Conservation (phyloP, 139 green algal genomes). For the Deuterostichococcus epilithicus region DNA sequence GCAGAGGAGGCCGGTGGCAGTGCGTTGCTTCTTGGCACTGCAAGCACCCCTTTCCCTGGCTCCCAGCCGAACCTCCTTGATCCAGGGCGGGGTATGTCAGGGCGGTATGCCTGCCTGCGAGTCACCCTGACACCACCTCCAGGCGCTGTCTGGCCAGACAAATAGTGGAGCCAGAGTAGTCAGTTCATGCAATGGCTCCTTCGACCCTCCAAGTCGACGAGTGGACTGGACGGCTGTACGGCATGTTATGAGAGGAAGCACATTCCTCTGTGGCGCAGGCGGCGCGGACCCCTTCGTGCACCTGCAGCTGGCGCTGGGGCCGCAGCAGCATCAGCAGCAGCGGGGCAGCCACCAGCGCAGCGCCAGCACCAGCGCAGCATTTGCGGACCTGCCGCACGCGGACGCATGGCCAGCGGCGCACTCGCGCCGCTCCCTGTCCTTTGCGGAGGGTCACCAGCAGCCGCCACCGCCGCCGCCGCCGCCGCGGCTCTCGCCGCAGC, state of each 20-base stretch:
- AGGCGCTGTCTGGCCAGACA: too few species aligned
- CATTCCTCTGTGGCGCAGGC: not conserved
- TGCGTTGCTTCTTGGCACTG: not conserved
- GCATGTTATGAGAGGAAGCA: too few species aligned
- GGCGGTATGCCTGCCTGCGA: too few species aligned
- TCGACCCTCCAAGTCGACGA: too few species aligned
- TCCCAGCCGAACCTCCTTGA: too few species aligned
- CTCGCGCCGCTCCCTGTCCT: not conserved
- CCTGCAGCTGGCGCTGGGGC: not conserved
- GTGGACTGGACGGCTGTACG: too few species aligned
- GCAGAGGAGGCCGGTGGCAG: not conserved
- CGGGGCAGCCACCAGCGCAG: not conserved
- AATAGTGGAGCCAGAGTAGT: too few species aligned
- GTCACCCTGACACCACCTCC: too few species aligned
- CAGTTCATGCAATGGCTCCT: too few species aligned
- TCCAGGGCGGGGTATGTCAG: too few species aligned
- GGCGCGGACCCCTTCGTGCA: not conserved
- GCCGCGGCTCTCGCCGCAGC: not conserved
- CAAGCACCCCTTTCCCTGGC: too few species aligned
- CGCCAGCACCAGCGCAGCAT: not conserved
- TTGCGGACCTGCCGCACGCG: not conserved
- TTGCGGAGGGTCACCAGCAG: not conserved
- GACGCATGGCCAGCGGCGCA: not conserved
- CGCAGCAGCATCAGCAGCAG: not conserved
- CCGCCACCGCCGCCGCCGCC: too few species aligned